Base-by-base conservation (phyloP, 257 asterid genomes). In the Parsonsia alboflavescens region DNA sequence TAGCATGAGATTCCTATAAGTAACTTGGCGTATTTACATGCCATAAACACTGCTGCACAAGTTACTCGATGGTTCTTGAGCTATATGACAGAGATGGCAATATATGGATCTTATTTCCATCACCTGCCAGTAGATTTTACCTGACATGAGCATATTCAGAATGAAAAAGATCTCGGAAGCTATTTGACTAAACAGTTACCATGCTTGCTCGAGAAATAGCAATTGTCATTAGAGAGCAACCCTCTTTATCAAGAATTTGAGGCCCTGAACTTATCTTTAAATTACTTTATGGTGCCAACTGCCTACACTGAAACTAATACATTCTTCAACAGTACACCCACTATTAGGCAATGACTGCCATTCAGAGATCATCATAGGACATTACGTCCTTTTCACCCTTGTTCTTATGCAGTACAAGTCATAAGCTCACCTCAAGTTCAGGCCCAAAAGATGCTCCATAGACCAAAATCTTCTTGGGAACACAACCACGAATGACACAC, bases 401-500 rank as follows among this genome's bases (percentile, higher is more conserved):
- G 6, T n/a, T 15, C 39, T 42, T 68, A 19, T 12, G n/a, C 6
- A 33, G 0, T 13, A 52, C 13, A 75, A 44, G 30, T 59, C 73
- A 54, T 15, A 48, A 21, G 45, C 81, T 84, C 75, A 92, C 99
- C 99, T 92, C 96, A 88, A 95, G 82, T 72, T 95, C 99, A 79
- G 99, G 93, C 77, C 99, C 99, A 84, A 74, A 92, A 73, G 93
- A 50, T 61, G 98, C 99, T 76, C 99, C 99, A 82, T 95, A 95
- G 39, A 95, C 98, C 93, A 95, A 82, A 82, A 95, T 95, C 91
- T 95, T 95, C 83, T 95, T 95, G 28, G 99, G 99, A 79, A 95
- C 99, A 72, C 99, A 95, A n/a, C 99, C 99, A 77, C 99, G 99
- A 78, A 95, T 87, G 62, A 95, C 97, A 80, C 98, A 95, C 88